Base-by-base conservation (phyloP, 164 flowering plant species). In the Euptelea pleiosperma region DNA sequence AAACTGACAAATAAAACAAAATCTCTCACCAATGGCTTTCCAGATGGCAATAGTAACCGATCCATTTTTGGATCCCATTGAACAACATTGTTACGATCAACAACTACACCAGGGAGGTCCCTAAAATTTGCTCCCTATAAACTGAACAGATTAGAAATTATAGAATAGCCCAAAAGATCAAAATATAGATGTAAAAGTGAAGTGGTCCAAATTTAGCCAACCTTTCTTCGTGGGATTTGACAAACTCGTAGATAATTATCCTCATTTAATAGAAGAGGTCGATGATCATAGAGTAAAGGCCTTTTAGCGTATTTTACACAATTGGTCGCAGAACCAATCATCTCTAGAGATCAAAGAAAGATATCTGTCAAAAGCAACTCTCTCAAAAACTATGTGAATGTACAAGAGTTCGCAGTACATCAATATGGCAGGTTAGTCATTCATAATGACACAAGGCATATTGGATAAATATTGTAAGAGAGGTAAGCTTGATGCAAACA, bases 61-160 rank as follows among this genome's bases (percentile, higher is more conserved):
- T 75, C 73, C 25, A 45, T 61, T 10, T 64, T 46, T 36, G 80
- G 79, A 55, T 78, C 85, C 40, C 79, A 62, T 42, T 57, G 66
- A 53, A 54, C 85, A 68, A 64, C 70, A 58, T 78, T 80, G 48
- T 78, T 77, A 44, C 49, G 52, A 53, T 76, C 79, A 31, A 83
- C 80, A 31, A 78, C 42, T 11, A 80, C 65, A 15, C 88, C 88
- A 39, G 85, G 82, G 37, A 83, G 77, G 72, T 83, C 83, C 74
- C 85, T 70, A 57, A 78, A 83, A 58, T 75, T 75, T 50, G 85
- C 88, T 43, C 88, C 85, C 78, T 81, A 54, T 33, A 62, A 61
- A 21, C 30, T 18, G 53, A 25, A 54, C 7, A 26, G 24, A 36
- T 42, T 40, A 60, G 45, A 46, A 16, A 50, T 28, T 29, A n/a